phyloP scores from a whole-genome alignment of 345 rosid genomes.

The Hirschfeldia incana region DNA sequence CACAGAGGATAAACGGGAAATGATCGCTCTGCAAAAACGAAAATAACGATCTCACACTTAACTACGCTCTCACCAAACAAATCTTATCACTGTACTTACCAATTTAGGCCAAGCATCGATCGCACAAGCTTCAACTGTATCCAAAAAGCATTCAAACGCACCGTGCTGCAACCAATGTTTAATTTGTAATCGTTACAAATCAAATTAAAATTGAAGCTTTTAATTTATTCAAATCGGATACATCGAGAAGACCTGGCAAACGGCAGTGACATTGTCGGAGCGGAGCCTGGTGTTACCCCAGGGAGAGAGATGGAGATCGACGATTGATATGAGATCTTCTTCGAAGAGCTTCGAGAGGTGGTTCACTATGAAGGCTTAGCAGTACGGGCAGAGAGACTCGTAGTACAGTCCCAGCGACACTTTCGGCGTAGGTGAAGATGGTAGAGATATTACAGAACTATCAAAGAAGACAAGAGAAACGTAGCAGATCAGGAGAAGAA shows the following conservation, averaged over 20 bases:
- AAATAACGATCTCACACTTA: background rate
- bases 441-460: constrained; percentile 5
- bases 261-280: constrained; percentile 50
- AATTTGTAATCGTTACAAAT: too few species aligned
- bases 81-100: constrained; percentile 45
- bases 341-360: constrained; percentile 53
- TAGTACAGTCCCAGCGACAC: constrained; percentile 66
- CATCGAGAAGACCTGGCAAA: constrained; percentile 63
- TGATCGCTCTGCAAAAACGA: constrained; percentile 61
- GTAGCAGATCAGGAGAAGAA: background rate
- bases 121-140: too few species aligned
- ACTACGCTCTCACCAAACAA: background rate
- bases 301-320: constrained; percentile 76
- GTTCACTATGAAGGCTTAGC: constrained; percentile 65
- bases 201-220: background rate
- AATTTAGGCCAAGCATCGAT: constrained; percentile 50
- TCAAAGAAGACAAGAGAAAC: constrained; percentile 16
- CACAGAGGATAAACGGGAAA: constrained; percentile 71
- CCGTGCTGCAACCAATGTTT: constrained; percentile 2
- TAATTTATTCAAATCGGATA: background rate
- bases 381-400: constrained; percentile 81
- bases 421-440: constrained; percentile 35
- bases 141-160: too few species aligned
- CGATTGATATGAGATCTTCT: constrained; percentile 61
- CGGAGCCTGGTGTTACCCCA: constrained; percentile 78